Evolutionary conservation across 2,329 filamentous ascomycete genomes (phyloP).

Genomic region (Penicillium capsulatum): DNA sequence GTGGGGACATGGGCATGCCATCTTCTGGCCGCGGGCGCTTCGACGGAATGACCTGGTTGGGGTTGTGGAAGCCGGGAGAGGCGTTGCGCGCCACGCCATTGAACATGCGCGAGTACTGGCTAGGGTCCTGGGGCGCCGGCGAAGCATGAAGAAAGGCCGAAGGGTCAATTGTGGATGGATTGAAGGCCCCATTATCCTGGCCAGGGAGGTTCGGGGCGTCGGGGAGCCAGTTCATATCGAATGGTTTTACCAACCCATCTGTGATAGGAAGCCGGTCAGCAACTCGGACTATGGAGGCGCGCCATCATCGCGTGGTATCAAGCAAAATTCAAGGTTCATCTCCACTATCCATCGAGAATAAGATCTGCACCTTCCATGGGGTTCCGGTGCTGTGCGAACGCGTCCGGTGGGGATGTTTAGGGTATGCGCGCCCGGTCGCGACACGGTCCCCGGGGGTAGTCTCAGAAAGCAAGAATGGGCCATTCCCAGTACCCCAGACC

Average conservation of each 20-base stretch:
- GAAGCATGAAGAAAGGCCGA: conserved; percentile 47
- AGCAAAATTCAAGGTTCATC: conserved; percentile 9
- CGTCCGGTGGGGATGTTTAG: conserved; percentile 20
- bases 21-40: conserved; percentile 86
- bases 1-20: conserved; percentile 75
- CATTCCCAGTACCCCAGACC: not conserved
- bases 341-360: conserved; percentile 16
- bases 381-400: conserved; percentile 10
- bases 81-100: conserved; percentile 81
- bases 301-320: conserved; percentile 23
- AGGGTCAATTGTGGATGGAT: conserved; percentile 45
- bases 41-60: conserved; percentile 79
- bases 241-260: conserved; percentile 47
- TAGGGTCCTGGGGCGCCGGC: conserved; percentile 47
- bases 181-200: conserved; percentile 48
- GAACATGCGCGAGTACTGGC: conserved; percentile 63
- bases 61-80: conserved; percentile 72
- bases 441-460: conserved; percentile 16
- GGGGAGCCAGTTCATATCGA: conserved; percentile 52
- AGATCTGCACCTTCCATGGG: not conserved
- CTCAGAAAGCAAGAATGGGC: conserved; percentile 4
- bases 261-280: conserved; percentile 22
- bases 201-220: conserved; percentile 47
- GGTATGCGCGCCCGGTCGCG: conserved; percentile 23
- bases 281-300: conserved; percentile 5